Evolutionary conservation across 805 yeast genomes (phyloP).

Genomic region (Blastobotrys robertii): DNA sequence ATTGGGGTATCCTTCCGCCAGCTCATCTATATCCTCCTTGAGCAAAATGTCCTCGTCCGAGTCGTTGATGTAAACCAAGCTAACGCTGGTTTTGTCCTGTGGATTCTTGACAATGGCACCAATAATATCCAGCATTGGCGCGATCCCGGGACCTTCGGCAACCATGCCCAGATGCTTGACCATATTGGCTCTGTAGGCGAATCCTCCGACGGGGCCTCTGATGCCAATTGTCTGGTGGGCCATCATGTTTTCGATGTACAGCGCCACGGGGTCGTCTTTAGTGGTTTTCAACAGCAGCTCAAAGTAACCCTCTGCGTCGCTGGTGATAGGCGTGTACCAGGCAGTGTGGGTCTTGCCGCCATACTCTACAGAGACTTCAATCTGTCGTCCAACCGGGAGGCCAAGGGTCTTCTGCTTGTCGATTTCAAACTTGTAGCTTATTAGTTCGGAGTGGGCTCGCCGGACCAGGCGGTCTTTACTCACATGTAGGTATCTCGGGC

Average conservation of each 20-base stretch:
- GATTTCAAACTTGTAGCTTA: constrained; percentile 57
- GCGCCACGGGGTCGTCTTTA: constrained; percentile 77
- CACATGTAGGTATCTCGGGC: constrained; percentile 68
- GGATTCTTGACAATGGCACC: constrained; percentile 73
- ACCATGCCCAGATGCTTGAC: constrained; percentile 71
- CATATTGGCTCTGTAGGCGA: constrained; percentile 74
- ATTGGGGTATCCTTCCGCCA: constrained; percentile 34
- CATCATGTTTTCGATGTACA: constrained; percentile 56
- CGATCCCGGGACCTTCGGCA: constrained; percentile 94
- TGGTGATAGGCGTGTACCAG: constrained; percentile 84
- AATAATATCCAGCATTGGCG: constrained; percentile 80
- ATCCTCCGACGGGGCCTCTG: constrained; percentile 80
- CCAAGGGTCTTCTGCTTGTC: constrained; percentile 68
- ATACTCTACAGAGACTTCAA: constrained; percentile 65
- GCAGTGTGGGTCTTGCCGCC: constrained; percentile 73
- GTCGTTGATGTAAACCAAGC: constrained; percentile 73
- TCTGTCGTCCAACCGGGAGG: constrained; percentile 90
- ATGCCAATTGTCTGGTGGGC: constrained; percentile 68
- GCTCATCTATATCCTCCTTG: constrained; percentile 65
- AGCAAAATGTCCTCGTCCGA: constrained; percentile 71
- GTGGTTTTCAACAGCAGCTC: constrained; percentile 79
- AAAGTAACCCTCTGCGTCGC: constrained; percentile 65
- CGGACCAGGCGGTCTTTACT: constrained; percentile 1
- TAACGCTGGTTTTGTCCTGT: constrained; percentile 64
- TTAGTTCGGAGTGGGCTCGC: too few relatives aligned